phyloP scores from a whole-genome alignment of 352 stramenopile species.

The Globisporangium emineosum region DNA sequence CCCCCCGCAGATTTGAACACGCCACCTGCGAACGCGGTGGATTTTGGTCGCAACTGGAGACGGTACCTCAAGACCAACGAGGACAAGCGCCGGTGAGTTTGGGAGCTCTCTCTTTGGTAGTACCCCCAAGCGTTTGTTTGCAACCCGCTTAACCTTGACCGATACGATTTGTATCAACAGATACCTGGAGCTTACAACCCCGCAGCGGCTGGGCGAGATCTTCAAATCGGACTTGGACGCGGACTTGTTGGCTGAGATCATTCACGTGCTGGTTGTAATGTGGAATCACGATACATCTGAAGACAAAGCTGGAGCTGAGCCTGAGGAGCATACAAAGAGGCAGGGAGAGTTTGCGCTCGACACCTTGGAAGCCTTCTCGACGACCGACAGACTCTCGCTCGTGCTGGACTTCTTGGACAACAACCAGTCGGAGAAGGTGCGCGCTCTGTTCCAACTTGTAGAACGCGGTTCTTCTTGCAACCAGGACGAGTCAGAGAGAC shows the following conservation, averaged over 20 bases:
- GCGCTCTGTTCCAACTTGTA: conserved; percentile 26
- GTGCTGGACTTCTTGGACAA: conserved; percentile 72
- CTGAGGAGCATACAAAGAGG: neutral
- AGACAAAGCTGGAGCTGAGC: neutral
- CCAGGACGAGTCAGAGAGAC: neutral
- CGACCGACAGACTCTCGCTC: conserved; percentile 52
- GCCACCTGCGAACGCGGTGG: conserved; percentile 38
- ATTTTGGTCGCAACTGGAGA: conserved; percentile 73
- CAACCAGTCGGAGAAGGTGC: conserved; percentile 50
- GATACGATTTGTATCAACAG: conserved; percentile 27
- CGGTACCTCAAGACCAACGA: conserved; percentile 54
- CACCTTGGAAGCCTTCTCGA: conserved; percentile 37
- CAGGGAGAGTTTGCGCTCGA: conserved; percentile 35
- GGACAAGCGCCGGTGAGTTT: conserved; percentile 45
- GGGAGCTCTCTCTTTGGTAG: neutral
- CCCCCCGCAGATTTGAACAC: conserved; percentile 21
- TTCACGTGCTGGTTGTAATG: conserved; percentile 38
- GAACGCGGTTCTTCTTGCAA: neutral
- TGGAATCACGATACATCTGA: conserved; percentile 21
- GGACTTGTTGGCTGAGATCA: conserved; percentile 68
- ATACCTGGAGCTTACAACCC: conserved; percentile 61
- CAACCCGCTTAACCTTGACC: too few species aligned
- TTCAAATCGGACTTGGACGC: conserved; percentile 74
- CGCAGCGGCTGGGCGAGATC: conserved; percentile 36
- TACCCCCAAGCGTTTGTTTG: too few species aligned